These are phyloP conservation scores for Filobasidium floriforme DNA, from an alignment of 768 basidiomycete species.

Conservation along the genomic window DNA sequence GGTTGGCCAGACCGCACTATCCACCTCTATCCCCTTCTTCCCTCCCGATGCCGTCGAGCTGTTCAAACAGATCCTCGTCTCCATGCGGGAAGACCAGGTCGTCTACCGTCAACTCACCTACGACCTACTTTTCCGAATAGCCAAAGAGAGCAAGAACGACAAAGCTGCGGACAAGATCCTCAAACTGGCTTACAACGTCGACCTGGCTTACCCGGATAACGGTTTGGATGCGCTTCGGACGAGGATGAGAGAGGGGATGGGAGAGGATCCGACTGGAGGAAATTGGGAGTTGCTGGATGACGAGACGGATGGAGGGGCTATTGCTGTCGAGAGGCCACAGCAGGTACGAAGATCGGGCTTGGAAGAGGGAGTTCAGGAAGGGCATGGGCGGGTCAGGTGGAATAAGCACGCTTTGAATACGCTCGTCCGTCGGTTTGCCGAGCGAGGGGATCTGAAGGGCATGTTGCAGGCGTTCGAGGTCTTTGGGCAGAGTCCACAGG, in stretches of 20 bases:
- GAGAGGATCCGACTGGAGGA: background rate
- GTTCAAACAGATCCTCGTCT: slow-evolving; percentile 7
- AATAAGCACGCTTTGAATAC: slow-evolving; percentile 17
- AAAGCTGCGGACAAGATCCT: slow-evolving; percentile 18
- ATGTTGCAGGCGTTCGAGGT: slow-evolving; percentile 21
- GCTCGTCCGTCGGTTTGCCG: slow-evolving; percentile 6
- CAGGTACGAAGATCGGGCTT: too few relatives aligned
- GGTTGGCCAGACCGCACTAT: background rate
- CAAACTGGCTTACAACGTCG: slow-evolving; percentile 15
- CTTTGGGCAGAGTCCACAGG: background rate
- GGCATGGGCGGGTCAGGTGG: background rate
- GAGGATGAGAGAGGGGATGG: background rate
- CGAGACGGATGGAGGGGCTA: background rate
- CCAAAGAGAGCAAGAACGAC: slow-evolving; percentile 15
- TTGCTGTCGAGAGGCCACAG: background rate
- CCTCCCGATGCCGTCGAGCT: slow-evolving; percentile 15
- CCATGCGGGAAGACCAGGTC: slow-evolving; percentile 1
- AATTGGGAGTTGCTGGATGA: background rate
- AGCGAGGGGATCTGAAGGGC: slow-evolving; percentile 14
- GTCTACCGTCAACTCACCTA: slow-evolving; percentile 9
- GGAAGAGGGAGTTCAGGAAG: too few relatives aligned
- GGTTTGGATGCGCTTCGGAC: background rate
- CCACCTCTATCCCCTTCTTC: slow-evolving; percentile 6
- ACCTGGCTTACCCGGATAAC: slow-evolving; percentile 16
- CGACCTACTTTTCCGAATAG: slow-evolving; percentile 13